Base-by-base conservation (phyloP, 2,329 filamentous ascomycete genomes). In the Ceratocystiopsis brevicomis region DNA sequence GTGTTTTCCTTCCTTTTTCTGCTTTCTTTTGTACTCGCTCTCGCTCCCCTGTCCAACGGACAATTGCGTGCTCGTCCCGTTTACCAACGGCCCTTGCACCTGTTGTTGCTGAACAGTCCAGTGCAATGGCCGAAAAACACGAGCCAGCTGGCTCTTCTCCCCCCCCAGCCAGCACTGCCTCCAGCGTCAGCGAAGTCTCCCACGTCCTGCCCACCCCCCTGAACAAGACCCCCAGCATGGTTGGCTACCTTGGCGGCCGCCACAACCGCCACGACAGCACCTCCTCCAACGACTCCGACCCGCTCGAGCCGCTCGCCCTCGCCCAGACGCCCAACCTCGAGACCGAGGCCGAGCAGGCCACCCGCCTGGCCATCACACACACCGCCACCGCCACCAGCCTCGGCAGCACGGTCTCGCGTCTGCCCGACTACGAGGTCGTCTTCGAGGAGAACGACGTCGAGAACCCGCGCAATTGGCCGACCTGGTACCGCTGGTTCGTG, bases 391-490 rank as follows among this genome's bases (percentile, higher is more conserved):
- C 56, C 12, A 62, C 61, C 14, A 65, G 61, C 40, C 47, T 61
- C 15, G 55, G 57, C 19, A 64, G 61, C 44, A 50, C 56, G 2
- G 59, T 58, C 16, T 62, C 61, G 10, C 56, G 61, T 2, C 56
- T 58, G 8, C 65, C 71, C 8, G 69, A 72, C 21, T 85, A 71
- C 54, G 81, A 87, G 58, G 68, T 86, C 30, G 71, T 77, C 48
- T 83, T 81, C 55, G 68, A 69, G 6, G 67, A 68, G 0, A 60
- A 71, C 46, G 78, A 80, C 52, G 63, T 64, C 3, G 50, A 45
- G 3, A 78, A 85, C 52, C 80, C 82, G 0, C 66, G 69, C 45
- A 78, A 80, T 54, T 87, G 81, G 81, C 59, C 73, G 0, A 53
- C 77, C 32, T 67, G 61, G 53, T 60, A 60, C 51, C 53, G 62